Evolutionary conservation across 768 basidiomycete genomes (phyloP), one percentile per base, ranked within the genome.

Genomic region (Pleurotus pulmonarius): DNA sequence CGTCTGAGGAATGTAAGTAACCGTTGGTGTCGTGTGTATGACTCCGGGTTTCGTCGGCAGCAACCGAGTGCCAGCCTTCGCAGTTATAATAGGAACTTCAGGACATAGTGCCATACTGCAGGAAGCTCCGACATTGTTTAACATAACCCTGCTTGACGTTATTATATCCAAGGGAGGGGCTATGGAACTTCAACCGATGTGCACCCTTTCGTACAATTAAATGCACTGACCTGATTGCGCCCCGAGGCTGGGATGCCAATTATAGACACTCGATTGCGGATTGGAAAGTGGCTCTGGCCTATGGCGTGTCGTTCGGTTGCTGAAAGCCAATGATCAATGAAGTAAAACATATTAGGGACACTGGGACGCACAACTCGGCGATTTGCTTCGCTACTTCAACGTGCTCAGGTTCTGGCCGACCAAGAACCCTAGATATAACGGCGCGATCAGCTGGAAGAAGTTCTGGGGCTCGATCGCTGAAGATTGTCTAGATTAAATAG

Each of bases 361-460:
- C 26, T 34, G 11, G 2, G 24, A 73, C 84, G 58, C 60, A 87
- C 86, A 81, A 79, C 58, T 80, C 79, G 12, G 70, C 64, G 9
- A 85, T 63, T 58, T 70, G 68, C 38, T 65, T 59, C 13, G 65
- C 54, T 1, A 83, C 75, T 56, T 80, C 77, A 7, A 61, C 67
- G 46, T 81, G 77, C 43, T 74, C 67, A 7, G 83, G 80, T 6
- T 64, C 46, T 2, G 69, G 61, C 53, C 87, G 68, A 37, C 71
- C 69, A 1, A 91, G 66, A 16, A 93, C 79, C n/a, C 64, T 69
- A 4, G 83, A 79, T 15, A 87, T 73, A 7, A 82, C 74, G 38
- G 66, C 67, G 15, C 82, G 72, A 49, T 85, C 80, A 7, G 63
- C 62, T 12, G 64, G 46, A 16, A 71, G 64, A 56, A 90, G 68